phyloP scores from a whole-genome alignment of 106 monocot genomes.

The Platanthera guangdongensis region DNA sequence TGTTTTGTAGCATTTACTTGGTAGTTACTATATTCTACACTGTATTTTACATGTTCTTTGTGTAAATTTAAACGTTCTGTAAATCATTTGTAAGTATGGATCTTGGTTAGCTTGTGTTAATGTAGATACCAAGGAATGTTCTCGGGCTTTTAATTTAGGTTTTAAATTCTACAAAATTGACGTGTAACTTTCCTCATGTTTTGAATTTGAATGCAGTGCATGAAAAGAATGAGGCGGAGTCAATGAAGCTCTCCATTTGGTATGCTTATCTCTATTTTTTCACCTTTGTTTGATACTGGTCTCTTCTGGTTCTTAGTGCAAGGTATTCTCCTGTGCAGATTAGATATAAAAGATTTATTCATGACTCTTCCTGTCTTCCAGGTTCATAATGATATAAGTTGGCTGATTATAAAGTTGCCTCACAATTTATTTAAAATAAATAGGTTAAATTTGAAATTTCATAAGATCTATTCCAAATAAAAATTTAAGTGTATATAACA shows the following conservation, averaged over 20 bases:
- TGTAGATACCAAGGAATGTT: not conserved
- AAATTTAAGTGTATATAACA: no score
- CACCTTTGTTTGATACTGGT: not conserved
- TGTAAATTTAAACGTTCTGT: not conserved
- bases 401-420: no score
- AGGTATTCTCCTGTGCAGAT: no score
- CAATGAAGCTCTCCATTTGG: slow-evolving; percentile 1
- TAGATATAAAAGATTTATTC: no score
- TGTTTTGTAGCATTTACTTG: not conserved
- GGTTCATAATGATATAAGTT: no score
- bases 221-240: not conserved
- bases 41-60: not conserved
- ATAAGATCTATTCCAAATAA: no score
- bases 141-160: no score
- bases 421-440: no score
- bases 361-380: no score
- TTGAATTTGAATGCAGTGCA: not conserved
- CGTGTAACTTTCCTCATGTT: not conserved
- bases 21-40: not conserved
- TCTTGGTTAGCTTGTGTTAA: not conserved
- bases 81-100: not conserved
- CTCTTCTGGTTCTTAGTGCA: not conserved
- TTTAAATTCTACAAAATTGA: no score
- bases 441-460: no score
- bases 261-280: not conserved